phyloP scores from a whole-genome alignment of 2,329 filamentous ascomycete species.

The Hymenoscyphus albidus region DNA sequence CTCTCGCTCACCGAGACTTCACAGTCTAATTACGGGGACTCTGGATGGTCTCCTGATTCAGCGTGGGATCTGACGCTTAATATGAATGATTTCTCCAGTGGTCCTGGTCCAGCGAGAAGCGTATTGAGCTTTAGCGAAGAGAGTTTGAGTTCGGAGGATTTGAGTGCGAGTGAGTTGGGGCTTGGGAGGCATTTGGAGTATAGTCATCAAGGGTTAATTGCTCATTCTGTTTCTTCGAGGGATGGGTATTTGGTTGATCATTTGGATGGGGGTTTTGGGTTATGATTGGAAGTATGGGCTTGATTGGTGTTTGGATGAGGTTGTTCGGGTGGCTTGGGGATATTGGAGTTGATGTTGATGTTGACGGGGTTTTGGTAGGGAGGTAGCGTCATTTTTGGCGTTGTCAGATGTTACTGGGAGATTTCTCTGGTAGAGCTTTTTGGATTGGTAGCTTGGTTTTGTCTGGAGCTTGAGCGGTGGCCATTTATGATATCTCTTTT shows the following conservation, averaged over 20 bases:
- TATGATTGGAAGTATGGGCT: constrained; percentile 24
- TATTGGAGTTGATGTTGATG: background rate
- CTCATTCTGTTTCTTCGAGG: constrained; percentile 10
- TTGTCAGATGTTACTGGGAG: background rate
- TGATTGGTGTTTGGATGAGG: background rate
- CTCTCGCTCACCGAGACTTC: constrained; percentile 23
- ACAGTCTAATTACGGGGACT: constrained; percentile 32
- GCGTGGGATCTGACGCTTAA: constrained; percentile 43
- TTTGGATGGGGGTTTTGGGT: constrained; percentile 40
- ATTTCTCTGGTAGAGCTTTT: background rate
- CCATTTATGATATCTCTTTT: no score
- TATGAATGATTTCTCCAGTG: constrained; percentile 36
- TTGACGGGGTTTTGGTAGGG: background rate
- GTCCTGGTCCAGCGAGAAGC: constrained; percentile 43
- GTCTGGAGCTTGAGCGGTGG: no score
- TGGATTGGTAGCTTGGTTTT: background rate
- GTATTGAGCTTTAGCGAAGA: constrained; percentile 58
- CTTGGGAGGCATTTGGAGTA: constrained; percentile 22
- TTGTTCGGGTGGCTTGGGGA: background rate
- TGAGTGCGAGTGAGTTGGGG: constrained; percentile 29
- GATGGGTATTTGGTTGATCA: constrained; percentile 33
- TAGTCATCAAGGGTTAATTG: constrained; percentile 19
- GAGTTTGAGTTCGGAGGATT: constrained; percentile 50
- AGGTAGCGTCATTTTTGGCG: background rate
- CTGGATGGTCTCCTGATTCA: constrained; percentile 51